Percentiles rank a stretch among this genome's conserved stretches.
Evolutionary conservation across 495 filamentous ascomycete genomes (phyloP).

Genomic region (Penicillium antarcticum): DNA sequence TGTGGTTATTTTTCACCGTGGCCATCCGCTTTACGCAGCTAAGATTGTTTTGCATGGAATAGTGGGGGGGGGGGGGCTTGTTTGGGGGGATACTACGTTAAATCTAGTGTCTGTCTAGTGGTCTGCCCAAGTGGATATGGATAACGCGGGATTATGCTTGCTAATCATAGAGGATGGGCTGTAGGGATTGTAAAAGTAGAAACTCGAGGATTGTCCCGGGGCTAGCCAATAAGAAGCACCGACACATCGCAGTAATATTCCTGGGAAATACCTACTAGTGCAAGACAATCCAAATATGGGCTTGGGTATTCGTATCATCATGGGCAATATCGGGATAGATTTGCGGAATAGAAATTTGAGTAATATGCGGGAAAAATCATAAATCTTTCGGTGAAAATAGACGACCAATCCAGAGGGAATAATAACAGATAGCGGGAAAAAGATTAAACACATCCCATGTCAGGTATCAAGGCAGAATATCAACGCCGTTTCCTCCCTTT

Average conservation of each 20-base stretch:
- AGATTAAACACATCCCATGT: background rate
- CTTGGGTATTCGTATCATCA: constrained; percentile 1
- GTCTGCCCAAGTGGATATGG: too few relatives aligned
- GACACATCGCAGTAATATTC: constrained; percentile 6
- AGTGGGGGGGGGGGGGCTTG: too few relatives aligned
- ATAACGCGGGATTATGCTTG: too few relatives aligned
- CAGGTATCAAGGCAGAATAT: constrained; percentile 13
- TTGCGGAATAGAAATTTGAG: background rate
- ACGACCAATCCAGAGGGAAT: constrained; percentile 7
- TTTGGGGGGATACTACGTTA: too few relatives aligned
- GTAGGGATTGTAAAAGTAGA: background rate
- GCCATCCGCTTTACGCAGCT: too few relatives aligned
- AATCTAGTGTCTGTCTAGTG: too few relatives aligned
- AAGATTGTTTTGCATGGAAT: too few relatives aligned
- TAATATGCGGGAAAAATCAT: background rate
- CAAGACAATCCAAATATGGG: background rate
- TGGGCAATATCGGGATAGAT: constrained; percentile 1
- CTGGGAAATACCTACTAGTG: background rate
- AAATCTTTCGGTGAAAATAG: background rate
- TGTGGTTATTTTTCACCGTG: background rate
- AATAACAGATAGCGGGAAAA: constrained; percentile 2
- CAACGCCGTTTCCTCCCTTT: constrained; percentile 34
- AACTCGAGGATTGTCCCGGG: background rate
- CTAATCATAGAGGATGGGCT: too few relatives aligned
- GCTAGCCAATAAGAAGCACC: background rate